Evolutionary conservation across 352 stramenopile genomes (phyloP).

Genomic region (Phytophthora fragariaefolia): DNA sequence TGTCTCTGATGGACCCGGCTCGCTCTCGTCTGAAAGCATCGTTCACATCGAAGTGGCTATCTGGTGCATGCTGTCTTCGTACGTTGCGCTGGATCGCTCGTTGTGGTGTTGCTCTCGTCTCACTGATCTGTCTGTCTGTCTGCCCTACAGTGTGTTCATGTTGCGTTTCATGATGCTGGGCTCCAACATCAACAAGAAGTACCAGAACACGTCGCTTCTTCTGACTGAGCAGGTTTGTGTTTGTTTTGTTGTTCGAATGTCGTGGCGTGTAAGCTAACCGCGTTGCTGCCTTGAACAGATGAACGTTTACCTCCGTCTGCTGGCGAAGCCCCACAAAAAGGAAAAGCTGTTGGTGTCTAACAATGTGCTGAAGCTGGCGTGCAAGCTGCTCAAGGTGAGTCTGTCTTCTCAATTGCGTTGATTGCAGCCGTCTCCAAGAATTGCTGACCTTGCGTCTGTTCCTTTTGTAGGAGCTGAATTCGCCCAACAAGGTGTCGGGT

Average conservation of each 20-base stretch:
- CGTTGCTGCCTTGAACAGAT: constrained; percentile 50
- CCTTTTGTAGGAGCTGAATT: constrained; percentile 77
- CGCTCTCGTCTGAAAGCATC: constrained; percentile 66
- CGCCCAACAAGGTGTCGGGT: constrained; percentile 91
- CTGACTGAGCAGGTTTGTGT: constrained; percentile 86
- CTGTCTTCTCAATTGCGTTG: constrained; percentile 4
- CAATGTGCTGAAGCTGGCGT: constrained; percentile 92
- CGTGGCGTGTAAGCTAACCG: constrained; percentile 5
- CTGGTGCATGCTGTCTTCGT: constrained; percentile 88
- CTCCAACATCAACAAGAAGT: constrained; percentile 92
- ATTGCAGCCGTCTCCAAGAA: too few species aligned
- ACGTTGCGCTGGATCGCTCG: constrained; percentile 19
- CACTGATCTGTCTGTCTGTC: constrained; percentile 8
- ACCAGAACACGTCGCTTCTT: constrained; percentile 91
- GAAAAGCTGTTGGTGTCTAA: constrained; percentile 91
- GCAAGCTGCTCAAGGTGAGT: constrained; percentile 88
- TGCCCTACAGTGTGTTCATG: constrained; percentile 77
- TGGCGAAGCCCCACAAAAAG: constrained; percentile 89
- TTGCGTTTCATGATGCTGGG: constrained; percentile 92
- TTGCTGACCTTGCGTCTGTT: constrained; percentile 27
- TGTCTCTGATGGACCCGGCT: constrained; percentile 63
- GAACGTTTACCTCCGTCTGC: constrained; percentile 87
- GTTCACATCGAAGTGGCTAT: constrained; percentile 87
- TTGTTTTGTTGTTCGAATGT: not conserved
- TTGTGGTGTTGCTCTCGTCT: constrained; percentile 14